phyloP scores from a whole-genome alignment of 2,329 filamentous ascomycete species.

The Epichloe brachyelytri region DNA sequence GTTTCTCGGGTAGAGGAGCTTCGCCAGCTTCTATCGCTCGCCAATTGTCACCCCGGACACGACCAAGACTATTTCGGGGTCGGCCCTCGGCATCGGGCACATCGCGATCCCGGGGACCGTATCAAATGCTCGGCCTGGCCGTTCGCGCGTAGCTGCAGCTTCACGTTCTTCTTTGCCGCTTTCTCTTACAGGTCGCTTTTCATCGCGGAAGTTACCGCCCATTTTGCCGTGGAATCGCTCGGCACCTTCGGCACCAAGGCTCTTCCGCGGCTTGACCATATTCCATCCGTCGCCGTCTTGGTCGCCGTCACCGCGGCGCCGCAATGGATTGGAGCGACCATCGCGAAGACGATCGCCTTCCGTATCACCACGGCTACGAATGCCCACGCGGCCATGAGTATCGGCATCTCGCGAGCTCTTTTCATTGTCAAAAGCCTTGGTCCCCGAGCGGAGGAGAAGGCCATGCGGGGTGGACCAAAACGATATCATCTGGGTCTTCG shows the following conservation, averaged over 20 bases:
- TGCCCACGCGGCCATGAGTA: constrained; percentile 42
- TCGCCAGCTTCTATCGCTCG: constrained; percentile 42
- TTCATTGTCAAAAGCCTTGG: constrained; percentile 38
- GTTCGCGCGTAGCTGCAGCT: constrained; percentile 32
- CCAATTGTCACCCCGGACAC: constrained; percentile 64
- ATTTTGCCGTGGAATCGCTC: constrained; percentile 57
- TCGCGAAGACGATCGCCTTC: constrained; percentile 41
- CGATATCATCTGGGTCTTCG: constrained; percentile 62
- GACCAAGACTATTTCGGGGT: constrained; percentile 49
- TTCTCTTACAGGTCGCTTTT: constrained; percentile 35
- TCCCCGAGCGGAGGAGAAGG: constrained; percentile 65
- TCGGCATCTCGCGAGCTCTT: constrained; percentile 40
- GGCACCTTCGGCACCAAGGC: constrained; percentile 57
- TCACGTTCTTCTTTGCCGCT: constrained; percentile 39
- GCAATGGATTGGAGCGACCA: constrained; percentile 30
- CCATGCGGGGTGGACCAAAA: constrained; percentile 73
- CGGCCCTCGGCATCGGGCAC: constrained; percentile 39
- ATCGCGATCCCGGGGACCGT: constrained; percentile 36
- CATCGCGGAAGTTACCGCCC: constrained; percentile 35
- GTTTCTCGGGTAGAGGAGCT: constrained; percentile 22
- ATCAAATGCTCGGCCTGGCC: constrained; percentile 36
- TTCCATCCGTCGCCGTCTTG: constrained; percentile 62
- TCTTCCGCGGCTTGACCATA: constrained; percentile 60
- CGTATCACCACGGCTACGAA: constrained; percentile 39
- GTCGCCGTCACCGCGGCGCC: constrained; percentile 42